phyloP scores from a whole-genome alignment of 345 rosid genomes.

The Brassica juncea region DNA sequence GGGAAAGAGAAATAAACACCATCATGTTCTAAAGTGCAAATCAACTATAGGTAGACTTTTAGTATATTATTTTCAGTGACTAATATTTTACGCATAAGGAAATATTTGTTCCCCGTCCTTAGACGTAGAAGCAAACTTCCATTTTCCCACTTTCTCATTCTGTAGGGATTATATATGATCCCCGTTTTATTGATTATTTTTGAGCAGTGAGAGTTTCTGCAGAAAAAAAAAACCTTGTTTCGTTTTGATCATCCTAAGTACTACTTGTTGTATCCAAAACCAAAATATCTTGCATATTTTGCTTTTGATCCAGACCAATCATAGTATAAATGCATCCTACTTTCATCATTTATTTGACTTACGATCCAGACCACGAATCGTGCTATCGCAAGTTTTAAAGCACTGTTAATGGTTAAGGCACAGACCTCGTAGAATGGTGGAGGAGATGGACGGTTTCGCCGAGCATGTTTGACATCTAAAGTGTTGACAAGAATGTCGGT shows the following conservation, averaged over 20 bases:
- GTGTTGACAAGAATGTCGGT: conserved; percentile 77
- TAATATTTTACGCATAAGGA: neutral
- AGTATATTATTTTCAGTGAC: neutral
- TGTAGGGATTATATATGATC: neutral
- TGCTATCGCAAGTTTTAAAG: neutral
- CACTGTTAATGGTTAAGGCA: neutral
- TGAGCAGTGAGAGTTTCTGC: neutral
- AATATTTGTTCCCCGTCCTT: neutral
- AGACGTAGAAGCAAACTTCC: neutral
- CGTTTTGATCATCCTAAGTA: neutral
- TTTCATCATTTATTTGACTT: neutral
- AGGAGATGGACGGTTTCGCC: conserved; percentile 54
- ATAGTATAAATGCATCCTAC: neutral
- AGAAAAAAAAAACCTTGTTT: neutral
- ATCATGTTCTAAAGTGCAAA: neutral
- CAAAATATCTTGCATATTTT: neutral
- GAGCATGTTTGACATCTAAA: conserved; percentile 69
- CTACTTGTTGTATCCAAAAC: neutral
- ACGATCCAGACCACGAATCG: neutral
- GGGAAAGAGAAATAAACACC: neutral
- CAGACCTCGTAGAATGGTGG: conserved; percentile 68
- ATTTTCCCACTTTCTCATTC: neutral
- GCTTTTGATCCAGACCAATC: neutral
- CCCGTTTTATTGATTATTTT: too few species aligned
- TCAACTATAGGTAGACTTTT: neutral